Evolutionary conservation across 2,329 filamentous ascomycete species (phyloP), one percentile per base, ranked within the genome.

Genomic region (Alternaria triticina): DNA sequence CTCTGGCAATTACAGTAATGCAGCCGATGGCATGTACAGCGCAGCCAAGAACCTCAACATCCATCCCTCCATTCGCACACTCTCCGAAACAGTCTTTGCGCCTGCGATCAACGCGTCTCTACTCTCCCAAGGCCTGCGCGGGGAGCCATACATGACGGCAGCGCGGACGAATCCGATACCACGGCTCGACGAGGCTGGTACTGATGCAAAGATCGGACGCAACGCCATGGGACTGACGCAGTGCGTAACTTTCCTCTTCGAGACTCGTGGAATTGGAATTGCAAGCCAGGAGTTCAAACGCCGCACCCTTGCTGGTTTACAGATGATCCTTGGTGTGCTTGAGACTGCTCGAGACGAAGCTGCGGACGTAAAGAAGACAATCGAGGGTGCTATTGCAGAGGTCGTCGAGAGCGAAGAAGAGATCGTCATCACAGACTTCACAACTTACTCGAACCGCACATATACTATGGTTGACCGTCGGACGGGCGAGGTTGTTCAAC

Each of bases 1-100:
- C 46, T 66, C 72, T 5, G 68, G 64, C 4, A 69, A 74, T 30
- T 80, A 79, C 54, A 72, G 67, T 27, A 78, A 78, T 10, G 78
- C 74, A 7, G 74, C 76, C 1, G 78, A 80, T 46, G 78, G 72
- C 30, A 74, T 80, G 69, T 76, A 72, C 63, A 76, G 74, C 45
- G 77, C 75, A 11, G 78, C 77, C 9, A 76, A 77, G 70, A 80
- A 80, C 57, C 66, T 79, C 15, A 80, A 80, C 65, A 79, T 80
- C 47, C 70, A 79, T 23, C 60, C 68, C 0, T 49, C 59, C 0
- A 80, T 80, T 50, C 77, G 79, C 23, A 55, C 70, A n/a, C 68
- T 81, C n/a, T 67, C 73, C 9, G 77, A 80, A 54, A 65, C 66
- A 2, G 62, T 79, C 28, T 80, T 80, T 45, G 78, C 75, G 0